phyloP scores from a whole-genome alignment of 805 yeast genomes.

The Candida nonsorbophila region DNA sequence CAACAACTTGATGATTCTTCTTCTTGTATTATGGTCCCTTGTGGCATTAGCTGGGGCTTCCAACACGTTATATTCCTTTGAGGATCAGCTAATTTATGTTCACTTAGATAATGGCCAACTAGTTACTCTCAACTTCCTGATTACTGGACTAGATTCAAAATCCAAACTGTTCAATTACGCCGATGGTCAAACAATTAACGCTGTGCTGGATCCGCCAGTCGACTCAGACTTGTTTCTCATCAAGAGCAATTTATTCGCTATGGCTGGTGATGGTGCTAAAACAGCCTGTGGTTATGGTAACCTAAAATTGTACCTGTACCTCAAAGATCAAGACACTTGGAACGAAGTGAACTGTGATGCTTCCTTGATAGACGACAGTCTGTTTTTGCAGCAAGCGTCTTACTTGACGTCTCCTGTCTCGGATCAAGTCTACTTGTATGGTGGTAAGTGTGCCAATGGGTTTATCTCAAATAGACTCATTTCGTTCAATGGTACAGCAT shows the following conservation, averaged over 20 bases:
- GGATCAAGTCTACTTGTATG: slow-evolving; percentile 46
- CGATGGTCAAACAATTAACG: slow-evolving; percentile 16
- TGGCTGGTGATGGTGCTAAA: slow-evolving; percentile 6
- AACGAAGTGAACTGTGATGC: slow-evolving; percentile 11
- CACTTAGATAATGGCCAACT: slow-evolving; percentile 32
- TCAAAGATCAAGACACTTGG: slow-evolving; percentile 4
- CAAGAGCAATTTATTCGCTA: slow-evolving; percentile 21
- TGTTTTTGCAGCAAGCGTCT: slow-evolving; percentile 31
- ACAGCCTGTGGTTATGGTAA: slow-evolving; percentile 2
- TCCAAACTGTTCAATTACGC: slow-evolving; percentile 11
- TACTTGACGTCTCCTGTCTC: slow-evolving; percentile 36
- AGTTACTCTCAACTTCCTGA: slow-evolving; percentile 28
- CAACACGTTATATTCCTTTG: slow-evolving; percentile 32
- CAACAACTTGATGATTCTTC: too few species aligned
- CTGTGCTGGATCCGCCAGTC: slow-evolving; percentile 21
- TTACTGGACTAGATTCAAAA: slow-evolving; percentile 18
- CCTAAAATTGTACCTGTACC: slow-evolving; percentile 4
- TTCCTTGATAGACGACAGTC: slow-evolving; percentile 18
- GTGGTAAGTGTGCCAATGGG: slow-evolving; percentile 33
- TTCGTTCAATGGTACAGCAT: slow-evolving; percentile 32
- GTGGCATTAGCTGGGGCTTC: slow-evolving; percentile 9
- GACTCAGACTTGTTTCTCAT: slow-evolving; percentile 27
- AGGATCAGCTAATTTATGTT: slow-evolving; percentile 27
- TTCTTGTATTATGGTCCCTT: too few species aligned
- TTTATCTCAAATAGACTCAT: slow-evolving; percentile 38